Base-by-base conservation (phyloP, 768 basidiomycete genomes). In the Russula vinacea region DNA sequence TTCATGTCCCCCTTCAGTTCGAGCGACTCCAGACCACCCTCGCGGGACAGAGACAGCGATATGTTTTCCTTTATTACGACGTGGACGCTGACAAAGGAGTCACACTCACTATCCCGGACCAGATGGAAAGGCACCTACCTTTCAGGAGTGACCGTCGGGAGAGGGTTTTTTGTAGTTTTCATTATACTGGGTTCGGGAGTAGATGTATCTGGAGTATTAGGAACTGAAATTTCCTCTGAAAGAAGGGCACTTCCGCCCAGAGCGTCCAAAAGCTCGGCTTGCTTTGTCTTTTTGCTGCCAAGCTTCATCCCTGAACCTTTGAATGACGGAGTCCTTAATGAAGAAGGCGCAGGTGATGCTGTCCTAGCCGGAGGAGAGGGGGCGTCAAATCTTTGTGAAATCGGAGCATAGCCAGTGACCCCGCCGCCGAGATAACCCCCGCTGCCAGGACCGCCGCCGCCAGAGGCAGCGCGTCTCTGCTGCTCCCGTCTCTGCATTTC, bases 401-500 rank as follows among this genome's bases (percentile, higher is more conserved):
- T 79, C 11, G 89, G 76, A 0, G 88, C 77, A 71, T 94, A 95
- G 10, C 88, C 88, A 14, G 87, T 80, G 39, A 80, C 74, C 24
- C 88, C 84, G 40, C 89, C 84, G 5, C 87, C 86, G 16, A 88
- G 80, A 72, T 87, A 87, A 68, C 81, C 81, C 64, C 80, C 79
- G 17, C 82, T 77, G 16, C 80, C 78, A 22, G 55, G 42, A 24
- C 51, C 57, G 6, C 78, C 80, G 10, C 80, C 81, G 33, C 80
- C 76, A 4, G 78, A 73, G 9, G 83, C 85, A 5, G 87, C 78
- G 24, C 93, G 88, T 64, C 86, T 81, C 69, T 96, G 93, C 74
- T 95, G 93, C 73, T 99, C 96, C 39, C 95, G 82, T 47, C 96
- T 86, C 73, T 98, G 97, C 87, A 97, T 91, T 76, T 99, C 97